phyloP scores from a whole-genome alignment of 148 eudicot genomes.

The Mesembryanthemum crystallinum region DNA sequence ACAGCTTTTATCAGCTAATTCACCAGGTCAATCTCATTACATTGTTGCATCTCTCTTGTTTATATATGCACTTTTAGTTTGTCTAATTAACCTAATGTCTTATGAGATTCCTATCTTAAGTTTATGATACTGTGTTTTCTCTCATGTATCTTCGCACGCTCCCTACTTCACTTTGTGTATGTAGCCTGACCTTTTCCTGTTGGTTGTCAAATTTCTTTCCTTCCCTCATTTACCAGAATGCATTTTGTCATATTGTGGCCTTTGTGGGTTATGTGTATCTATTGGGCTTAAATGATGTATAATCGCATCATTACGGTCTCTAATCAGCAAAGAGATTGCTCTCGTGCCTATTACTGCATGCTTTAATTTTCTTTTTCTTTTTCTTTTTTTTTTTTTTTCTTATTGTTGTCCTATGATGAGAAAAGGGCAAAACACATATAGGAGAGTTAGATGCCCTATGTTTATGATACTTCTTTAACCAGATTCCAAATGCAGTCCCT shows the following conservation, averaged over 20 bases:
- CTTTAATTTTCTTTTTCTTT: background rate
- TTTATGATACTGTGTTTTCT: background rate
- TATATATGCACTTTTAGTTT: background rate
- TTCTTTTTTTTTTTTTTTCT: background rate
- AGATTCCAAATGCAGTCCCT: background rate
- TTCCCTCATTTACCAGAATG: too few relatives aligned
- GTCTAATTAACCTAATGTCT: too few relatives aligned
- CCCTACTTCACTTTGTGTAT: background rate
- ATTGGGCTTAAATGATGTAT: background rate
- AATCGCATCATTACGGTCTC: background rate
- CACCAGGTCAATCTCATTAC: conserved; percentile 65
- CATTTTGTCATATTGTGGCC: background rate
- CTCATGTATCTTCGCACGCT: background rate
- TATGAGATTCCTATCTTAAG: background rate
- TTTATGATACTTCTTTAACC: background rate
- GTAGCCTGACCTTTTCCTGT: background rate
- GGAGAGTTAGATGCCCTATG: background rate
- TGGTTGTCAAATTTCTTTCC: too few relatives aligned
- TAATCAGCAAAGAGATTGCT: background rate
- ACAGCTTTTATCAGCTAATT: conserved; percentile 97
- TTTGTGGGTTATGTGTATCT: background rate
- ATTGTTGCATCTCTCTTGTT: background rate
- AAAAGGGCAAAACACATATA: background rate
- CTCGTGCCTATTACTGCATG: background rate
- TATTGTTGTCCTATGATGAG: too few relatives aligned